Percentiles rank a stretch among this genome's conserved stretches.
Evolutionary conservation across 1,284 basidiomycete genomes (phyloP).

Genomic region (Schizophyllum commune): DNA sequence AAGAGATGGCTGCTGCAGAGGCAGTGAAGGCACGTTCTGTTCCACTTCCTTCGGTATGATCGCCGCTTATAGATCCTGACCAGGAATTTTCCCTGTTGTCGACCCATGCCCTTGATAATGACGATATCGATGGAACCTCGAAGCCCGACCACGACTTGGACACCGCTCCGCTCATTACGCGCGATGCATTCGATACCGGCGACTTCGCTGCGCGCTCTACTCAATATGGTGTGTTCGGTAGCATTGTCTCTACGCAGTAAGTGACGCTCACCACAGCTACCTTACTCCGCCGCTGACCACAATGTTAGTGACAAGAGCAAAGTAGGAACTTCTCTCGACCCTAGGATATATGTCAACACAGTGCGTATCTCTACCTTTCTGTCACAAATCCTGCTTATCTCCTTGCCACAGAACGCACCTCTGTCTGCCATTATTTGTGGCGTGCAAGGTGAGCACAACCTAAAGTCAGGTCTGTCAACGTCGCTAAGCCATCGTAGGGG

Average conservation of each 20-base stretch:
- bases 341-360: slow-evolving; percentile 53
- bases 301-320: slow-evolving; percentile 22
- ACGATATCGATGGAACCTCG: background rate
- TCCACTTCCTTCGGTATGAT: too few relatives aligned
- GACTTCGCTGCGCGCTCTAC: slow-evolving; percentile 23
- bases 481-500: slow-evolving; percentile 30
- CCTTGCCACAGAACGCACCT: slow-evolving; percentile 39
- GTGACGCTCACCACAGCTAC: slow-evolving; percentile 3
- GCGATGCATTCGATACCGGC: slow-evolving; percentile 37
- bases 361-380: slow-evolving; percentile 23
- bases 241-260: slow-evolving; percentile 37
- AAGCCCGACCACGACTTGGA: slow-evolving; percentile 29
- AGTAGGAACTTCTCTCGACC: slow-evolving; percentile 28
- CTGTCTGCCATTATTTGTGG: slow-evolving; percentile 55
- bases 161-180: slow-evolving; percentile 49
- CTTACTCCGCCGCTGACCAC: background rate
- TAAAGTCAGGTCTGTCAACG: background rate
- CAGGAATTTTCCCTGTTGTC: too few relatives aligned
- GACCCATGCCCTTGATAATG: too few relatives aligned
- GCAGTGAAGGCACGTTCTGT: too few relatives aligned
- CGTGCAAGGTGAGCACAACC: slow-evolving; percentile 36
- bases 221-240: slow-evolving; percentile 55
- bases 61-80: too few relatives aligned
- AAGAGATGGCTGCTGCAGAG: too few relatives aligned
- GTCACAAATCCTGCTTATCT: background rate